phyloP scores from a whole-genome alignment of 345 rosid genomes.

The Eucalyptus sp. region DNA sequence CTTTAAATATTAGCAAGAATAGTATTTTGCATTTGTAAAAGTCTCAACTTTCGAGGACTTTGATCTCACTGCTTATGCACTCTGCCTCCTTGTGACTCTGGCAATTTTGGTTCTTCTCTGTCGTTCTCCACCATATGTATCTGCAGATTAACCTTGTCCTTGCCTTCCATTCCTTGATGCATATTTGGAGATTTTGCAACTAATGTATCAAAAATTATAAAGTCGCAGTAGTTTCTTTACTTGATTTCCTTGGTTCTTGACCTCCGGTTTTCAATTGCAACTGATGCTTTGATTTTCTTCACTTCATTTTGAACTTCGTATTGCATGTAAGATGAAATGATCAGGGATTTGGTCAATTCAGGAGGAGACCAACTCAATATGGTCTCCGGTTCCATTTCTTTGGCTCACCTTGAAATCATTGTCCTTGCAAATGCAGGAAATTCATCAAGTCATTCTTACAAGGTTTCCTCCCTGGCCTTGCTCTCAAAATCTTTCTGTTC shows the following conservation, averaged over 20 bases:
- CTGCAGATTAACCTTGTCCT: background rate
- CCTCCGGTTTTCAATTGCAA: background rate
- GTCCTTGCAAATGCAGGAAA: constrained; percentile 29
- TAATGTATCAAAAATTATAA: background rate
- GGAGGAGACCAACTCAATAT: background rate
- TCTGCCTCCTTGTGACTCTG: background rate
- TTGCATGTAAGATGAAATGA: background rate
- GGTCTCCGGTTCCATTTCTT: background rate
- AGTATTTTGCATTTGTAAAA: background rate
- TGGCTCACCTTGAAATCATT: background rate
- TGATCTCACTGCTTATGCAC: background rate
- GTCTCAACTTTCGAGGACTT: background rate
- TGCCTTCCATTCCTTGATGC: background rate
- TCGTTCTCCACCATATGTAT: background rate
- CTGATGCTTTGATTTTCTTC: background rate
- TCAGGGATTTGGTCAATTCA: background rate
- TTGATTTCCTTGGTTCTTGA: background rate
- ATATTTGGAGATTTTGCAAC: background rate
- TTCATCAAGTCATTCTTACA: constrained; percentile 94
- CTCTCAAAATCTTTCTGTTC: constrained; percentile 72
- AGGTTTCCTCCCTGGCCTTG: constrained; percentile 96
- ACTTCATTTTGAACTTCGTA: background rate
- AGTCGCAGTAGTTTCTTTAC: background rate
- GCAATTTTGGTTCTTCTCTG: background rate
- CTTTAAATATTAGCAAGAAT: background rate